Evolutionary conservation across 2,329 filamentous ascomycete species (phyloP).

Genomic region (Penicillium sumatraense): DNA sequence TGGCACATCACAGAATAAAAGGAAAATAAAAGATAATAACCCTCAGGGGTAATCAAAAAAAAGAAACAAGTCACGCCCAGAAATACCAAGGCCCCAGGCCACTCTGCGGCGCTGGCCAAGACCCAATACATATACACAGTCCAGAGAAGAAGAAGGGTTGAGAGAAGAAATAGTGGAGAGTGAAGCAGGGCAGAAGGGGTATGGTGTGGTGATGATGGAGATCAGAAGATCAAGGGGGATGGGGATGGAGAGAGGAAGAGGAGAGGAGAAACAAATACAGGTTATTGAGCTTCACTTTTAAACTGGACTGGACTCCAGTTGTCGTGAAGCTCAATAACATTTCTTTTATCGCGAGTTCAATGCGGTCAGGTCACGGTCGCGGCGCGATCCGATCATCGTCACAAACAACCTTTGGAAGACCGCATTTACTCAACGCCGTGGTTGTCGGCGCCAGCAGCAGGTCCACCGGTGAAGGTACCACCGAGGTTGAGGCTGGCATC

Average conservation of each 20-base stretch:
- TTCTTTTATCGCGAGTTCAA: no score
- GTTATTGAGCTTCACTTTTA: conserved; percentile 3
- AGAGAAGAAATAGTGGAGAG: conserved; percentile 9
- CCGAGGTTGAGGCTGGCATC: conserved; percentile 73
- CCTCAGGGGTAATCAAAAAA: background rate
- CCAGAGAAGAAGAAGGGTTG: conserved; percentile 21
- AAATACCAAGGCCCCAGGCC: conserved; percentile 36
- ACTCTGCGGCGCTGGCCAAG: conserved; percentile 28
- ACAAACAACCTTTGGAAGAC: no score
- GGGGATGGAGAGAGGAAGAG: conserved; percentile 10
- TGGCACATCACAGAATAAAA: conserved; percentile 9
- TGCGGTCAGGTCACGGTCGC: no score
- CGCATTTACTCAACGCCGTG: conserved; percentile 43
- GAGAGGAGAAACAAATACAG: conserved; percentile 16
- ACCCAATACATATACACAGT: conserved; percentile 40
- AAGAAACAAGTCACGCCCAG: conserved; percentile 34
- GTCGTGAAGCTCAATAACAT: background rate
- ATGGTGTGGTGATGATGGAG: conserved; percentile 29
- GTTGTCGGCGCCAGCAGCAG: conserved; percentile 33
- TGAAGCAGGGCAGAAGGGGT: background rate
- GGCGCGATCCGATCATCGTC: no score
- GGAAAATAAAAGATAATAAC: conserved; percentile 1
- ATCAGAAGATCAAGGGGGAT: conserved; percentile 22
- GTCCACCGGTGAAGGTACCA: conserved; percentile 44
- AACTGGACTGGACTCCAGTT: background rate